phyloP scores from a whole-genome alignment of 108 stramenopile genomes.

The Nitzschia putrida region DNA sequence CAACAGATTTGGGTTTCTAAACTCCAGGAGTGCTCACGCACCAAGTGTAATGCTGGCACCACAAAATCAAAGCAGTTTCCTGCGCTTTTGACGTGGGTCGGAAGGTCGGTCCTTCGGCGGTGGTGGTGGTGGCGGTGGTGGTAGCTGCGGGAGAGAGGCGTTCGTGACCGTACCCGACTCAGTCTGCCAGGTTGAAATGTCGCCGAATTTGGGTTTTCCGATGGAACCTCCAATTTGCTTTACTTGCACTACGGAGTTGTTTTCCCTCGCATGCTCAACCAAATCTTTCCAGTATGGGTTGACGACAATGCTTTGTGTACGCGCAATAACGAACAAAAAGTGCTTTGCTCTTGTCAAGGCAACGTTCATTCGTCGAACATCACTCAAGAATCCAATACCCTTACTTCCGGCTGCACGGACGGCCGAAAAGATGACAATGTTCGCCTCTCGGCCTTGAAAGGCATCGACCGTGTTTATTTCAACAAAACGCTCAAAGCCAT shows the following conservation, averaged over 20 bases:
- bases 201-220: conserved; percentile 26
- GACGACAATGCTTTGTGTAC: conserved; percentile 70
- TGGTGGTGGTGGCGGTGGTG: background rate
- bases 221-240: conserved; percentile 20
- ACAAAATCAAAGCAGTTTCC: background rate
- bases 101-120: background rate
- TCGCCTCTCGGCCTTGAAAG: conserved; percentile 93
- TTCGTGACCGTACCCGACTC: background rate
- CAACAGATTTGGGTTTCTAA: no score
- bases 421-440: conserved; percentile 91
- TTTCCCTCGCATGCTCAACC: conserved; percentile 67
- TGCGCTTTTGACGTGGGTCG: background rate
- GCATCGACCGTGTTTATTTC: conserved; percentile 94
- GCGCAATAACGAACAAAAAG: conserved; percentile 84
- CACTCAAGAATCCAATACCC: conserved; percentile 95
- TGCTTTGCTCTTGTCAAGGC: conserved; percentile 96
- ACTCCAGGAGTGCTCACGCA: no score
- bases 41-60: no score
- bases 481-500: conserved; percentile 51
- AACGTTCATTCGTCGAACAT: conserved; percentile 98
- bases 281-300: conserved; percentile 89
- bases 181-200: conserved; percentile 25
- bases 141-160: background rate
- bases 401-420: conserved; percentile 88
- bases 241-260: conserved; percentile 65